Evolutionary conservation across 345 rosid genomes (phyloP), one percentile per base, ranked within the genome.

Genomic region (Lepidium africanum): DNA sequence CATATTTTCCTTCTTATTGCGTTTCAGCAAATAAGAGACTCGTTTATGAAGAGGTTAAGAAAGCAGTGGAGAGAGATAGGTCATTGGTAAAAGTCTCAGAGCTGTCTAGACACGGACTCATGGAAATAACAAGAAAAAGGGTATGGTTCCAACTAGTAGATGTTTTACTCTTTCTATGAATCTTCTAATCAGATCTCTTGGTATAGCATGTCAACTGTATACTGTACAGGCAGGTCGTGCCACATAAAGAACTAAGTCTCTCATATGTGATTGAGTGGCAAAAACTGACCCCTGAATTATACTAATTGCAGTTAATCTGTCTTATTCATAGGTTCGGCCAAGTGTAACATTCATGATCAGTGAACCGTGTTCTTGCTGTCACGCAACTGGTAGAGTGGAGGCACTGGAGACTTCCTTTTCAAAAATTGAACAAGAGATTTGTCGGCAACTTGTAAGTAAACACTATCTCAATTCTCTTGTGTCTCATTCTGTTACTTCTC

Each of bases 51-150:
- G 96, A 88, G 80, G 87, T 94, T 63, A 94, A 85, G 81, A 84
- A 80, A 76, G 92, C 95, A 70, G 96, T 94, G 55, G 96, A 84
- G 84, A 84, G 79, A 68, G 99, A 94, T 78, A 80, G 99, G 73
- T 94, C 99, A 55, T 73, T 73, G 53, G 96, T 90, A 81, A 94
- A 84, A 70, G 95, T 94, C 55, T 90, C 92, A 69, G 99, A 94
- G 79, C 76, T 94, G 67, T 94, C 99, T 46, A 90, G 82, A 77
- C 85, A 90, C 40, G 99, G 99, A 55, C 96, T 94, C 10, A 94
- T 94, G 99, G 99, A 94, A 76, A 94, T 94, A 59, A 93, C 96
- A 63, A 84, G 99, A 79, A 87, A 93, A 82, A 88, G 99, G 91
- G 98, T 93, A 85, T 58, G 76, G 21, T 51, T 25, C 14, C 46